Percentiles rank a stretch among this genome's conserved stretches.
These are phyloP conservation scores for Erysimum cheiranthoides DNA, from an alignment of 345 rosid species.

Conservation along the genomic window DNA sequence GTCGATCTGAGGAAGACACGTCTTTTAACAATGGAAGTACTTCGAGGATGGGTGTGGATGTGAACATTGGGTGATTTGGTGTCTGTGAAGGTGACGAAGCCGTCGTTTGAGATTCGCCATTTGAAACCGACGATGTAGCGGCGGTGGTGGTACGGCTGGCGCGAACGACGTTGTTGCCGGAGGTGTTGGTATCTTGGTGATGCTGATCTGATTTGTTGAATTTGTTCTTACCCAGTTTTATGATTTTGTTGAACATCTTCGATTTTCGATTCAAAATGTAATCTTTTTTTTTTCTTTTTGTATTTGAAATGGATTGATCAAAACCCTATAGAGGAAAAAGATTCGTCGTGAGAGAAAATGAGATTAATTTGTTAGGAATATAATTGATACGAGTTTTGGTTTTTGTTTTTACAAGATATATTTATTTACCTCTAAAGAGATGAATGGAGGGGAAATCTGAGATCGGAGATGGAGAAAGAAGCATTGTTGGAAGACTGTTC, in stretches of 20 bases:
- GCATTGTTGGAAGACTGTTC: conserved; percentile 30
- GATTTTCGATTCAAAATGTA: conserved; percentile 18
- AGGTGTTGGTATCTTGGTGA: conserved; percentile 38
- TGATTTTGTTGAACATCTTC: conserved; percentile 50
- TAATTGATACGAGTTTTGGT: neutral
- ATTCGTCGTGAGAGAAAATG: conserved; percentile 26
- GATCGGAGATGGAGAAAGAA: conserved; percentile 42
- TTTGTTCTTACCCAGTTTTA: conserved; percentile 46
- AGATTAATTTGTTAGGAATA: neutral
- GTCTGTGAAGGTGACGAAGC: conserved; percentile 37
- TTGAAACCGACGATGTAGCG: neutral
- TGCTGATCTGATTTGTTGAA: conserved; percentile 53
- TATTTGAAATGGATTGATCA: conserved; percentile 26
- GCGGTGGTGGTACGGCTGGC: conserved; percentile 31
- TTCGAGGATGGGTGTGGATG: conserved; percentile 45
- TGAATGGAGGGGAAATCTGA: conserved; percentile 2
- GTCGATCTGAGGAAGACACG: conserved; percentile 50
- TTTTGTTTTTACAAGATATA: neutral
- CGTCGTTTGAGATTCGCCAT: conserved; percentile 41
- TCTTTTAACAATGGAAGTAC: conserved; percentile 49
- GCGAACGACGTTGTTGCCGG: conserved; percentile 41
- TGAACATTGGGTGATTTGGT: conserved; percentile 37
- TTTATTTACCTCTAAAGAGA: conserved; percentile 24
- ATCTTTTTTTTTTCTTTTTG: conserved; percentile 8
- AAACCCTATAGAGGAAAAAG: conserved; percentile 1